Percentiles rank a stretch among this genome's conserved stretches.
Conservation (phyloP, 805 yeast genomes). For the Nakazawaea pomicola region DNA sequence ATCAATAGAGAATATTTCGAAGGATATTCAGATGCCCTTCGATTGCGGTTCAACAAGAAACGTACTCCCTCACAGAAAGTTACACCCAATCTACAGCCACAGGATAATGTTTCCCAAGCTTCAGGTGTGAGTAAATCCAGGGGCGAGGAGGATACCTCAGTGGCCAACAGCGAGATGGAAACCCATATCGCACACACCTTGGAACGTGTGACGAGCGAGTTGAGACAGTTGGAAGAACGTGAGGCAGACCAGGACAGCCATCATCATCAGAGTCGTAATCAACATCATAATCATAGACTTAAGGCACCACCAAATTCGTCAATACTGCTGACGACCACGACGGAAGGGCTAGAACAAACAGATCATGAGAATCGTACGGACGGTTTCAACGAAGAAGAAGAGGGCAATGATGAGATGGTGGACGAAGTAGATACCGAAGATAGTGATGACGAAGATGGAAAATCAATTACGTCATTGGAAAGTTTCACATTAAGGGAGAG, state of each 20-base stretch:
- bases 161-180: conserved; percentile 20
- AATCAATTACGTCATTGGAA: conserved; percentile 51
- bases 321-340: too few relatives aligned
- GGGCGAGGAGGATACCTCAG: not conserved
- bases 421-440: conserved; percentile 18
- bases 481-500: conserved; percentile 86
- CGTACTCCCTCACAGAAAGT: conserved; percentile 10
- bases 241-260: conserved; percentile 23
- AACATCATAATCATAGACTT: not conserved
- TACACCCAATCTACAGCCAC: conserved; percentile 10
- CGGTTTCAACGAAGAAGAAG: too few relatives aligned
- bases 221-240: conserved; percentile 22
- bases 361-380: too few relatives aligned
- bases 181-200: conserved; percentile 21
- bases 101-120: conserved; percentile 2
- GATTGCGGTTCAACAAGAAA: conserved; percentile 35
- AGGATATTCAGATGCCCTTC: conserved; percentile 68
- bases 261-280: conserved; percentile 10
- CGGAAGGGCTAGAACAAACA: too few relatives aligned
- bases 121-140: conserved; percentile 1
- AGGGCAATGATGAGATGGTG: conserved; percentile 15
- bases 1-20: conserved; percentile 58
- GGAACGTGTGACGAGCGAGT: conserved; percentile 20
- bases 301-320: too few relatives aligned
- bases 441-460: conserved; percentile 30